Base-by-base conservation (phyloP, 2,329 filamentous ascomycete species). In the Beauveria pseudobassiana region DNA sequence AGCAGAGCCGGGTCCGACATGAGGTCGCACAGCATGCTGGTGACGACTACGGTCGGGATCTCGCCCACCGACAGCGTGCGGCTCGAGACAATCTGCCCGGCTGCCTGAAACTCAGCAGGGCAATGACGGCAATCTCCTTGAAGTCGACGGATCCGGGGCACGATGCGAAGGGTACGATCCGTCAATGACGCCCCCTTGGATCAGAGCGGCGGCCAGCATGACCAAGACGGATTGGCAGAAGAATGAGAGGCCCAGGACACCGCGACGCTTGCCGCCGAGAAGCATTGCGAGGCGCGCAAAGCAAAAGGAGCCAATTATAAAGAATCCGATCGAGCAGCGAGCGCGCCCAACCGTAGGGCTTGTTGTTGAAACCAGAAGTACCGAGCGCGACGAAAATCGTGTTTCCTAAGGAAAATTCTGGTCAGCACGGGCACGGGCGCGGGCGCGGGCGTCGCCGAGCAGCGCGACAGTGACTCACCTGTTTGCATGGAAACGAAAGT, bases 371-470 rank as follows among this genome's bases (percentile, higher is more conserved):
- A 34, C 73, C 72, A 3, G 82, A 79, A 14, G 82, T 80, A 61
- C 83, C 83, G 24, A 87, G 80, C 20, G 81, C 83, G 45, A 87
- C 76, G 72, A 87, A 86, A 66, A 87, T 80, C 10, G 84, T 87
- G 71, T 87, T 87, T 45, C 84, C 83, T 73, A 16, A 16, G 34
- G 46, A 5, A 30, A 38, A 16, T 4, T 42, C 26, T 30, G 14
- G 48, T 53, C 34, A 62, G 60, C 14, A 4, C 5, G n/a, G 10
- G 34, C 38, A n/a, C 14, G 16, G 22, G 4, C 18, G 5, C 5
- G n/a, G 10, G 34, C 38, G 22, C 12, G 16, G 22, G 3, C 18
- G 5, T 40, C 24, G 48, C 34, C 26, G 40, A 49, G 52, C 16
- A n/a, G 22, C 45, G 42, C 30, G 40, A 40, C 18, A 8, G 50